These are phyloP conservation scores for Pleurotus giganteus DNA, from an alignment of 768 basidiomycete genomes.

Conservation along the genomic window DNA sequence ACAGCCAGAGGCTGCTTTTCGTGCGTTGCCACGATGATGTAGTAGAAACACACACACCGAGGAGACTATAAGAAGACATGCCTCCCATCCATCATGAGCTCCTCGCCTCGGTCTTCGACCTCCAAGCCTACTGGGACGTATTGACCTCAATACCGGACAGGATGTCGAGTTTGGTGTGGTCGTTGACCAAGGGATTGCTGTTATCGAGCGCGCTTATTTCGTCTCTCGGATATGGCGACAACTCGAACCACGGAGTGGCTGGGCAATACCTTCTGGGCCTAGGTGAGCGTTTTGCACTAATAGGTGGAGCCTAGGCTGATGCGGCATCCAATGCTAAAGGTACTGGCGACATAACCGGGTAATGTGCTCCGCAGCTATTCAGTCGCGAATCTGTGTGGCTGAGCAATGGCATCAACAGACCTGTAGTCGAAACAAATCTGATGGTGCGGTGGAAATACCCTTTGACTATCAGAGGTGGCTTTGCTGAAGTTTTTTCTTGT, in stretches of 20 bases:
- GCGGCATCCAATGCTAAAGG: slow-evolving; percentile 32
- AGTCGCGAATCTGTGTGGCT: slow-evolving; percentile 10
- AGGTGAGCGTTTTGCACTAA: slow-evolving; percentile 36
- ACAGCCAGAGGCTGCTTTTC: not conserved
- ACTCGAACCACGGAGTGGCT: slow-evolving; percentile 28
- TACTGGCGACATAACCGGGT: slow-evolving; percentile 77
- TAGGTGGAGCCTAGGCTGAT: slow-evolving; percentile 1
- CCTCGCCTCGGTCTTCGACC: slow-evolving; percentile 30
- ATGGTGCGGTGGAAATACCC: slow-evolving; percentile 44
- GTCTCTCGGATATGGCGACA: slow-evolving; percentile 14
- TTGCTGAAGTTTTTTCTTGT: slow-evolving; percentile 4
- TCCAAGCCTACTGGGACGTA: slow-evolving; percentile 28
- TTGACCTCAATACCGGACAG: slow-evolving; percentile 32
- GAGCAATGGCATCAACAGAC: slow-evolving; percentile 33
- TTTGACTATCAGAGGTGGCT: not conserved
- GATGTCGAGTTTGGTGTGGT: slow-evolving; percentile 39
- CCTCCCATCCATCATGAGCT: slow-evolving; percentile 31
- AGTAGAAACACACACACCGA: not conserved
- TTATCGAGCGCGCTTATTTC: slow-evolving; percentile 30
- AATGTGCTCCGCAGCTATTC: slow-evolving; percentile 14
- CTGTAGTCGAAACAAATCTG: slow-evolving; percentile 82
- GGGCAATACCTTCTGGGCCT: slow-evolving; percentile 57
- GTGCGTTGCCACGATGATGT: not conserved
- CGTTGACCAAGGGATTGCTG: slow-evolving; percentile 39
- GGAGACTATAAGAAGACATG: slow-evolving; percentile 23